Conservation (phyloP, 108 stramenopile species). For the Licmophora abbreviata region DNA sequence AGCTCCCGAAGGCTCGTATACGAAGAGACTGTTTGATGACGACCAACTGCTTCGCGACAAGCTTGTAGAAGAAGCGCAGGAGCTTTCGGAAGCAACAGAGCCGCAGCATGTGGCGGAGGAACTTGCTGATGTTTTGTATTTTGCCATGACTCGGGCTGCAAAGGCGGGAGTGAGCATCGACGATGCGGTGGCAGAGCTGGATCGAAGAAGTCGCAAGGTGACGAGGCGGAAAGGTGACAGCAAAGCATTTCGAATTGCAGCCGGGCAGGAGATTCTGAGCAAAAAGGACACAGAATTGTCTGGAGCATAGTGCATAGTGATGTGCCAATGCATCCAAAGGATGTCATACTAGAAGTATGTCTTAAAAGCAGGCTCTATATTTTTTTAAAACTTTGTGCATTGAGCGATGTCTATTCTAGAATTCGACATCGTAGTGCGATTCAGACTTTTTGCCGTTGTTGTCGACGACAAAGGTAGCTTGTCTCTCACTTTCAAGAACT, state of each 20-base stretch:
- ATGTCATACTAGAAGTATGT: too few species aligned
- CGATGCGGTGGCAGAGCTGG: slow-evolving; percentile 84
- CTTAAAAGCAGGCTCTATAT: too few species aligned
- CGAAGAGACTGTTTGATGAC: slow-evolving; percentile 93
- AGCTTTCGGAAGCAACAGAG: slow-evolving; percentile 84
- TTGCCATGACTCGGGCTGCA: slow-evolving; percentile 89
- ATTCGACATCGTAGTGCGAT: too few species aligned
- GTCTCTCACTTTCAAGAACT: too few species aligned
- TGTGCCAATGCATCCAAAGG: too few species aligned
- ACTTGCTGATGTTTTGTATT: slow-evolving; percentile 95
- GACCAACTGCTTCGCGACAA: slow-evolving; percentile 82
- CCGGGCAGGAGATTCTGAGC: slow-evolving; percentile 70
- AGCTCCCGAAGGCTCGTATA: slow-evolving; percentile 92
- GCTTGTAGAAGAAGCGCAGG: slow-evolving; percentile 98
- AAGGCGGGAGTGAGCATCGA: slow-evolving; percentile 89
- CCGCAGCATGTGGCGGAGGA: slow-evolving; percentile 88
- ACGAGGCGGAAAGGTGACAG: slow-evolving; percentile 90
- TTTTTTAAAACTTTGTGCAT: too few species aligned
- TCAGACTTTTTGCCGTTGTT: too few species aligned
- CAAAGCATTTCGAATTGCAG: slow-evolving; percentile 87
- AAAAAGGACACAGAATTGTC: slow-evolving; percentile 28
- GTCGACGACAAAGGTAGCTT: too few species aligned
- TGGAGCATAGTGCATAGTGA: too few species aligned
- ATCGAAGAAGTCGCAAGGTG: slow-evolving; percentile 86
- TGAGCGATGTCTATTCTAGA: too few species aligned